Conservation (phyloP, 2,329 filamentous ascomycete species). For the Emmonsiellopsis sp. region DNA sequence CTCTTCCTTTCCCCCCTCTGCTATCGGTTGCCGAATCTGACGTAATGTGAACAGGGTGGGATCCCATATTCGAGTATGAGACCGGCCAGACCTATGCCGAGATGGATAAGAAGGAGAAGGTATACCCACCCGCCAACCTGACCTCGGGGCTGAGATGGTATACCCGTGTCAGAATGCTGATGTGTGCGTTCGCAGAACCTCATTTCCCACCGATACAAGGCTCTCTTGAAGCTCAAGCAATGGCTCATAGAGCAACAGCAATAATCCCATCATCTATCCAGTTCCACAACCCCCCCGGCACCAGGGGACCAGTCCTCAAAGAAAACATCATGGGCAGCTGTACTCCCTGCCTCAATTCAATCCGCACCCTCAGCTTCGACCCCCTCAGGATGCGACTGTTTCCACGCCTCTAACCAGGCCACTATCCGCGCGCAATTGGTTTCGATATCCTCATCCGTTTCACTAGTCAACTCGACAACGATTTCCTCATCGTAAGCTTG, state of each 20-base stretch:
- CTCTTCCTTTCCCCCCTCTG: not conserved
- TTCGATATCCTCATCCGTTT: constrained; percentile 76
- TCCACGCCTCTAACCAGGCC: constrained; percentile 76
- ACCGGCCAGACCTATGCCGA: constrained; percentile 80
- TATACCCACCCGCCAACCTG: constrained; percentile 30
- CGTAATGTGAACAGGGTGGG: constrained; percentile 61
- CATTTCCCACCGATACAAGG: constrained; percentile 82
- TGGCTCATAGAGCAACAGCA: constrained; percentile 55
- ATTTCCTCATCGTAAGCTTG: constrained; percentile 81
- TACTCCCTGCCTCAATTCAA: constrained; percentile 11
- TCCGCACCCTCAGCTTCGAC: constrained; percentile 9
- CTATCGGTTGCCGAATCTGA: constrained; percentile 11
- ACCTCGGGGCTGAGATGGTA: not conserved
- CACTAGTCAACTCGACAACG: constrained; percentile 79
- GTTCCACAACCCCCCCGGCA: not conserved
- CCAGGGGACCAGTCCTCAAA: too few species aligned
- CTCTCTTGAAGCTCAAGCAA: constrained; percentile 72
- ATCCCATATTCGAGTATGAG: constrained; percentile 89
- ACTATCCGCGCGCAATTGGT: constrained; percentile 76
- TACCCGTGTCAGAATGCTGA: not conserved
- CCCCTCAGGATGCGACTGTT: constrained; percentile 36
- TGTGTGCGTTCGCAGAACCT: constrained; percentile 49
- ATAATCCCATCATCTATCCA: constrained; percentile 4
- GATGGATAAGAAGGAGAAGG: constrained; percentile 89
- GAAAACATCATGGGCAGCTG: not conserved